Evolutionary conservation across 306 rosid genomes (phyloP).

Genomic region (Castanopsis chinensis): DNA sequence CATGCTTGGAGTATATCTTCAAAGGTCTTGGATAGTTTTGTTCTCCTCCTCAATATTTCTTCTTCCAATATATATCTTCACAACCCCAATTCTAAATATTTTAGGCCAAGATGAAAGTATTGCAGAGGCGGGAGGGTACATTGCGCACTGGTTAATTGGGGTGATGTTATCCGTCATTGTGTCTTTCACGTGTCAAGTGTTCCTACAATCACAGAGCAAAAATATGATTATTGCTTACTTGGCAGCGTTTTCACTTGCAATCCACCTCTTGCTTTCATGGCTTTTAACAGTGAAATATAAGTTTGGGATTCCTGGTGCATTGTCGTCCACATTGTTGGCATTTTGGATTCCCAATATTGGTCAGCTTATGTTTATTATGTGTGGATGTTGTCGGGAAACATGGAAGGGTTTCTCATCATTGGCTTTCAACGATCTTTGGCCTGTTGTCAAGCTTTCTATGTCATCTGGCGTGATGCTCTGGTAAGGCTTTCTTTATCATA

Average conservation of each 20-base stretch:
- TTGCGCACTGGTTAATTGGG: slow-evolving; percentile 49
- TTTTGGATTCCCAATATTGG: slow-evolving; percentile 56
- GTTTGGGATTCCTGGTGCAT: slow-evolving; percentile 52
- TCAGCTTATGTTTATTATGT: slow-evolving; percentile 38
- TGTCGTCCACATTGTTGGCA: slow-evolving; percentile 44
- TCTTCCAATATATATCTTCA: slow-evolving; percentile 50
- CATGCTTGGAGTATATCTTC: slow-evolving; percentile 65
- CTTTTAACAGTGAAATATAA: slow-evolving; percentile 48
- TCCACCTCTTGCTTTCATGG: slow-evolving; percentile 50
- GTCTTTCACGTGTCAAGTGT: slow-evolving; percentile 60
- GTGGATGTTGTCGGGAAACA: slow-evolving; percentile 47
- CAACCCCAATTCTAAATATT: slow-evolving; percentile 41
- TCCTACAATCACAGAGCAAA: slow-evolving; percentile 62
- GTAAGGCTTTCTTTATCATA: slow-evolving; percentile 21
- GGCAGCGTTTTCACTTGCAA: slow-evolving; percentile 41
- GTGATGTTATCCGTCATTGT: slow-evolving; percentile 30
- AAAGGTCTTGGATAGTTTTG: slow-evolving; percentile 65
- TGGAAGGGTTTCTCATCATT: slow-evolving; percentile 58
- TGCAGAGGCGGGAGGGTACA: slow-evolving; percentile 41
- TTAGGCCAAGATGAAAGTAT: slow-evolving; percentile 48
- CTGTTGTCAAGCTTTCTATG: slow-evolving; percentile 52
- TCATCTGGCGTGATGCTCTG: slow-evolving; percentile 65
- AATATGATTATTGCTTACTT: slow-evolving; percentile 50
- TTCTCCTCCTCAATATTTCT: slow-evolving; percentile 26
- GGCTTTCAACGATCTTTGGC: slow-evolving; percentile 61